phyloP scores from a whole-genome alignment of 2,329 filamentous ascomycete species.

The Colletotrichum eleusines region DNA sequence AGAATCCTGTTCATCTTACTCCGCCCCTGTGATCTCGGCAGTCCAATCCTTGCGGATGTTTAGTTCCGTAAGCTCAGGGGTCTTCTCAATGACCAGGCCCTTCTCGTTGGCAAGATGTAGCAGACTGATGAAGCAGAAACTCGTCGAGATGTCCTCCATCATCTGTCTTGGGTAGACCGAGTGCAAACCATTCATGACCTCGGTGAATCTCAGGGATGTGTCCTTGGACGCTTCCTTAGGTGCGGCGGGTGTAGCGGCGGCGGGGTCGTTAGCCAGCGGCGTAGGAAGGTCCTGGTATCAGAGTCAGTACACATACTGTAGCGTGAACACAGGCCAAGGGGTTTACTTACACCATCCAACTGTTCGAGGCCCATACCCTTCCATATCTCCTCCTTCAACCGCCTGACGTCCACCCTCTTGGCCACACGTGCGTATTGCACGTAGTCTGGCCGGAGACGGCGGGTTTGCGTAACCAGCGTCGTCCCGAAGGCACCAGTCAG shows the following conservation, averaged over 20 bases:
- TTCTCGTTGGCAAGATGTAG: conserved; percentile 94
- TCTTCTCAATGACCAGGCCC: conserved; percentile 80
- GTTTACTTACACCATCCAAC: conserved; percentile 58
- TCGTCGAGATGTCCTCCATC: conserved; percentile 96
- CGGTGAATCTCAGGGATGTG: conserved; percentile 82
- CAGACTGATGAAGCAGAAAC: conserved; percentile 91
- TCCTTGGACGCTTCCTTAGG: conserved; percentile 55
- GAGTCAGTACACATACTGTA: not conserved
- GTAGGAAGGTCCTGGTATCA: conserved; percentile 34
- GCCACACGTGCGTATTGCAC: conserved; percentile 78
- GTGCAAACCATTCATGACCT: conserved; percentile 91
- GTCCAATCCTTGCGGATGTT: conserved; percentile 72
- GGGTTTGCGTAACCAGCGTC: conserved; percentile 74
- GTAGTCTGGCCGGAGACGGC: conserved; percentile 74
- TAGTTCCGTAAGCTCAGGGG: conserved; percentile 68
- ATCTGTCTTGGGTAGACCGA: conserved; percentile 85
- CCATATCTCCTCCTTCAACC: conserved; percentile 79
- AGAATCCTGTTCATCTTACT: conserved; percentile 42
- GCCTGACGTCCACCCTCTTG: conserved; percentile 77
- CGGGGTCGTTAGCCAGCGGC: conserved; percentile 50
- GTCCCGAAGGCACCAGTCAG: conserved; percentile 70
- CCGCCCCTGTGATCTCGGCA: conserved; percentile 65
- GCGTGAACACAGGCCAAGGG: not conserved
- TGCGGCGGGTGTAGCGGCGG: conserved; percentile 47
- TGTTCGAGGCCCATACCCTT: conserved; percentile 71